A percentile compares a stretch with the other conserved stretches of the same genome.
Conservation (phyloP, 2,329 filamentous ascomycete species). For the Botrytis porri region DNA sequence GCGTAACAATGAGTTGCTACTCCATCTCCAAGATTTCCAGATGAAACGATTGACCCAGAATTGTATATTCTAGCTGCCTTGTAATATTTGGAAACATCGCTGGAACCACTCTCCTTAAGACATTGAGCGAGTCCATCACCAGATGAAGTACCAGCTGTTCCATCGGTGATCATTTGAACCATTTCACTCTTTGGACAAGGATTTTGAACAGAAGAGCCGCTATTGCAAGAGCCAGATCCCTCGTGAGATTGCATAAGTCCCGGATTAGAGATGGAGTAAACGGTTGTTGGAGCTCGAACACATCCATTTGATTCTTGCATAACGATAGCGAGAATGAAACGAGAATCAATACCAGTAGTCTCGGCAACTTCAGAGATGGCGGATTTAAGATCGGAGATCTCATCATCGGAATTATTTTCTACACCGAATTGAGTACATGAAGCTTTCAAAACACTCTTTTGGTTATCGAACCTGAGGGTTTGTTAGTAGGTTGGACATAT, state of each 20-base stretch:
- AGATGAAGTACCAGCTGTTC: constrained; percentile 32
- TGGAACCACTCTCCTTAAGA: constrained; percentile 27
- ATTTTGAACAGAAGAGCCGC: constrained; percentile 22
- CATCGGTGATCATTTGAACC: constrained; percentile 37
- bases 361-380: constrained; percentile 21
- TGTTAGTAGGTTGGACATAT: background rate
- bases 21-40: constrained; percentile 37
- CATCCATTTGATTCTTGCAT: constrained; percentile 39
- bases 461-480: constrained; percentile 13
- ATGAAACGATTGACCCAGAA: constrained; percentile 39
- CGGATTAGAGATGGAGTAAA: constrained; percentile 24
- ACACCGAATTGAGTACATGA: constrained; percentile 18
- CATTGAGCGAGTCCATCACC: constrained; percentile 34
- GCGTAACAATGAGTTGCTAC: constrained; percentile 31
- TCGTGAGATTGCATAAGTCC: constrained; percentile 35
- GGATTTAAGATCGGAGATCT: constrained; percentile 22
- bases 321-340: constrained; percentile 39
- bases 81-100: constrained; percentile 37
- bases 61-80: constrained; percentile 44
- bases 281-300: constrained; percentile 25
- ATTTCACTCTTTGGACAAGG: constrained; percentile 27
- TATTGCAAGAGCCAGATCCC: constrained; percentile 25
- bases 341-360: constrained; percentile 19
- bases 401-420: constrained; percentile 18
- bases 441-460: constrained; percentile 5